Evolutionary conservation across 768 basidiomycete species (phyloP), one percentile per base, ranked within the genome.

Genomic region (Phlegmacium glaucopus): DNA sequence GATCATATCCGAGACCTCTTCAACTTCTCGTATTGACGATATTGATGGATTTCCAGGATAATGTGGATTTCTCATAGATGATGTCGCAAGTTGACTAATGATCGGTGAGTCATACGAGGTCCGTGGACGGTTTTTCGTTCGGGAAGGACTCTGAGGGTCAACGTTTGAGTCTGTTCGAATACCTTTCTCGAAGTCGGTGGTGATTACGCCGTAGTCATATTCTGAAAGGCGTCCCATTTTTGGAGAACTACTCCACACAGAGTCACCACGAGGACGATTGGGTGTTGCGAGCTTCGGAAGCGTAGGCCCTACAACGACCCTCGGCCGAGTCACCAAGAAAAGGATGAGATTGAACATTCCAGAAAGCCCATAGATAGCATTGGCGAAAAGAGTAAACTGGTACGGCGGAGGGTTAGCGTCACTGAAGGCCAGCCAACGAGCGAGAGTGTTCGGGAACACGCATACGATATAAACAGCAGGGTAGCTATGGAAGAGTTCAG

Each of bases 321-420:
- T 50, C 9, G 59, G 60, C 2, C 65, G 58, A 16, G 64, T 67
- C n/a, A 60, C 18, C 49, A 62, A 59, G 49, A 63, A 68, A 11
- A 79, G 63, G 30, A 72, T 47, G 25, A 72, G 65, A 52, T 79
- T 76, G 52, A 77, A 62, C 22, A 76, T 47, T 4, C 77, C 77
- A 1, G 73, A 77, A 22, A 68, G 63, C 1, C 72, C 61, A 52
- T 71, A 78, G 9, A 78, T 39, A 11, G 68, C 59, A 27, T 66
- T 72, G 4, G 69, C 60, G 45, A 76, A 63, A 15, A 72, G 62
- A 7, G 67, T 67, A 27, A 69, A 63, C 36, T 58, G 61, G 53
- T 69, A 68, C 5, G 22, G 22, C 9, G 74, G 66, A 6, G 67
- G 56, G 9, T 48, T 3, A 11, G 45, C 37, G 10, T 54, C 56